A percentile compares a stretch with the other conserved stretches of the same genome.
phyloP scores from a whole-genome alignment of 139 green algal species.

The Axilococcus clingmanii region DNA sequence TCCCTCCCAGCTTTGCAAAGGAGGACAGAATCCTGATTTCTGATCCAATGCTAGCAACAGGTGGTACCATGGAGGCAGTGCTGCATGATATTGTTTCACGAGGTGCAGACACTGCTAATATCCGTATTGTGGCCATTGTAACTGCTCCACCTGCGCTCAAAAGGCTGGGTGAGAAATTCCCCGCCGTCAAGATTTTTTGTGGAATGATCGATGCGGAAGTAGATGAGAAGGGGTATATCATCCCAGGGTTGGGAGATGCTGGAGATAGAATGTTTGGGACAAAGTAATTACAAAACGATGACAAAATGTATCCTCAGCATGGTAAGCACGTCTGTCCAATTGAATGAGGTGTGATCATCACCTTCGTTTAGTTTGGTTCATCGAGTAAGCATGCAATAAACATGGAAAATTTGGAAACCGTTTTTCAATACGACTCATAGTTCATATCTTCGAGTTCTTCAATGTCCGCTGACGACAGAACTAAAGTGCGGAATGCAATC shows the following conservation, averaged over 20 bases:
- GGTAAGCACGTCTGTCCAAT: too few species aligned
- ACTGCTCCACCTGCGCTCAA: constrained; percentile 68
- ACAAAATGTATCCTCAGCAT: too few species aligned
- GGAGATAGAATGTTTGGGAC: constrained; percentile 82
- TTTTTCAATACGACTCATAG: too few species aligned
- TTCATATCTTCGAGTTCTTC: too few species aligned
- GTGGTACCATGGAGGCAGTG: constrained; percentile 56
- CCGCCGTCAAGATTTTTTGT: constrained; percentile 71
- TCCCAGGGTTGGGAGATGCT: constrained; percentile 87
- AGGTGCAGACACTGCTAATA: constrained; percentile 60
- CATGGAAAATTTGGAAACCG: too few species aligned
- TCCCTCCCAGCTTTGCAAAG: constrained; percentile 52
- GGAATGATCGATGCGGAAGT: constrained; percentile 86
- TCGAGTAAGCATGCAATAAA: too few species aligned
- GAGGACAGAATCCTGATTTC: constrained; percentile 72
- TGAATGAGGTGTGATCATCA: too few species aligned
- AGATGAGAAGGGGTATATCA: constrained; percentile 85
- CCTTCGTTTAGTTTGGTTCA: too few species aligned
- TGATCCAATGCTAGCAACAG: constrained; percentile 90
- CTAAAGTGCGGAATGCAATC: too few species aligned
- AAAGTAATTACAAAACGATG: neutral
- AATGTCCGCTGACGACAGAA: too few species aligned
- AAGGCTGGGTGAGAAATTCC: constrained; percentile 63
- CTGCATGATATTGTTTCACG: constrained; percentile 65
- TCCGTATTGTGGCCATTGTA: constrained; percentile 61